Evolutionary conservation across 768 basidiomycete genomes (phyloP), one percentile per base, ranked within the genome.

Genomic region (Leucogyrophana mollusca): DNA sequence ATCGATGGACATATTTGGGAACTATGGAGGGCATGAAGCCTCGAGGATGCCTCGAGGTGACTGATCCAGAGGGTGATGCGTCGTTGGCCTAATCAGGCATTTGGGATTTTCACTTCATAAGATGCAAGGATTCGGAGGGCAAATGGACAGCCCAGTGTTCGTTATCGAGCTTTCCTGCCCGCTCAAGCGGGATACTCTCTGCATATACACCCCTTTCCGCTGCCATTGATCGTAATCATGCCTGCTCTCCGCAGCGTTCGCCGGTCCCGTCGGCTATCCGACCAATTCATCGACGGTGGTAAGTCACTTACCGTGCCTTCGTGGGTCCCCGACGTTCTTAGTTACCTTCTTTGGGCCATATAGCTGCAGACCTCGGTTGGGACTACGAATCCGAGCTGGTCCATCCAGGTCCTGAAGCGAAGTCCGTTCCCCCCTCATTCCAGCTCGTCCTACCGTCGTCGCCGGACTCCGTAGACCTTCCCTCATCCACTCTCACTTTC

Each of bases 231-330:
- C 18, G 4, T 36, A 22, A 23, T 49, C 36, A 73, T 73, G 71
- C 49, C 65, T 14, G 62, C 59, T 37, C 49, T 57, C 45, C 66
- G 62, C 23, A 62, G 62, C 46, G 40, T 58, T 35, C 72, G 75
- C 40, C 71, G 65, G 47, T 79, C 77, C 20, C 72, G 74, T 34
- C 63, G 76, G 37, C 58, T 76, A 14, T 74, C 74, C 10, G 66
- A 59, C 45, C 72, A 66, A 56, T 61, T 73, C 17, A 52, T 57
- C 50, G 49, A 70, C 34, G 62, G 68, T 57, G 64, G 58, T 67
- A 40, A 39, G 55, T 39, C 60, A 41, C 10, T n/a, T 41, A 10
- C 43, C 46, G 34, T 54, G 46, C 45, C 48, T 35, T 46, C 51
- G 37, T 54, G 49, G 47, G 53, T 60, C 56, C 58, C 55, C 57